Percentiles rank a stretch among this genome's conserved stretches.
phyloP scores from a whole-genome alignment of 805 yeast species.

The Starmerella sp. region DNA sequence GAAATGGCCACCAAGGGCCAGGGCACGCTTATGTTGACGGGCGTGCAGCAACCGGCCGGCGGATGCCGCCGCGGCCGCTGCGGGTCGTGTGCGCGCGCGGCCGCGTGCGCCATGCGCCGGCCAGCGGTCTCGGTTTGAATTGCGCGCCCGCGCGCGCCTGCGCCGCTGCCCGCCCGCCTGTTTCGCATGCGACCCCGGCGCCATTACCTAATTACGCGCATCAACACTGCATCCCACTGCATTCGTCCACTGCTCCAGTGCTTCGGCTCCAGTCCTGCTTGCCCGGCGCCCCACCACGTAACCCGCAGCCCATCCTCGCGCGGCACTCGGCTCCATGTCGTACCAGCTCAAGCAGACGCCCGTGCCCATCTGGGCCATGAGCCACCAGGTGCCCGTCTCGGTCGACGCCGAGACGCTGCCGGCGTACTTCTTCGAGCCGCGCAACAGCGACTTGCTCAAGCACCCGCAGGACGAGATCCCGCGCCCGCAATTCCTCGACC shows the following conservation, averaged over 20 bases:
- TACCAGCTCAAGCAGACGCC: conserved; percentile 19
- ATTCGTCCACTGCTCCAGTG: background rate
- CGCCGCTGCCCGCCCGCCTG: too few species aligned
- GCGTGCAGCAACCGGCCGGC: background rate
- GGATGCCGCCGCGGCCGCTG: too few species aligned
- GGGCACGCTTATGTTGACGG: background rate
- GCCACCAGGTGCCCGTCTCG: conserved; percentile 7
- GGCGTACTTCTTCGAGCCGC: conserved; percentile 10
- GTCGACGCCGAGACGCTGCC: conserved; percentile 15
- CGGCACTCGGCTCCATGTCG: conserved; percentile 4
- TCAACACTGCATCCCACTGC: too few species aligned
- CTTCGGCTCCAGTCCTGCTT: background rate
- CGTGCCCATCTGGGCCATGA: conserved; percentile 21
- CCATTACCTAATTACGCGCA: too few species aligned
- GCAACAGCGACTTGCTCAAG: background rate
- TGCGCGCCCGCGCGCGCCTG: too few species aligned
- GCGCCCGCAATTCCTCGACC: conserved; percentile 4
- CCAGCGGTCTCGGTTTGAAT: too few species aligned
- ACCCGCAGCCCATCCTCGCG: background rate
- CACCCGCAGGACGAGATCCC: background rate
- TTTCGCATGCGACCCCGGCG: too few species aligned
- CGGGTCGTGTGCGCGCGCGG: too few species aligned
- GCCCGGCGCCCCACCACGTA: too few species aligned
- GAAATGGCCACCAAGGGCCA: background rate
- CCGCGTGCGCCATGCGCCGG: too few species aligned